Conservation (phyloP, 257 asterid genomes). For the Ballota nigra region DNA sequence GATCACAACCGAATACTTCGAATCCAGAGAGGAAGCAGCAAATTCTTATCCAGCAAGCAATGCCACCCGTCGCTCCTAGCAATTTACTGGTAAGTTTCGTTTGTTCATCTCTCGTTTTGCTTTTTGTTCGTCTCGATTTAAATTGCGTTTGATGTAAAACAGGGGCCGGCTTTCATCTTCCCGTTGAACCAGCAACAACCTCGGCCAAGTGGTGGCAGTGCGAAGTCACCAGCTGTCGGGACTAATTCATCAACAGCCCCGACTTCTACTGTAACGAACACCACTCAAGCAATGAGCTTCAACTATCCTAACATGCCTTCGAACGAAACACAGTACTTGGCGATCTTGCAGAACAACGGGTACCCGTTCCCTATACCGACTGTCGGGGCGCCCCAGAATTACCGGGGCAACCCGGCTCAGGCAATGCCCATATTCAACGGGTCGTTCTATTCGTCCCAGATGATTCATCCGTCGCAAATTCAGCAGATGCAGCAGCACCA, state of each 20-base stretch:
- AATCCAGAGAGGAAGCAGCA: constrained; percentile 69
- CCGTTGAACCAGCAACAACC: constrained; percentile 90
- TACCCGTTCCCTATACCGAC: constrained; percentile 80
- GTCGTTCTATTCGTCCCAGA: constrained; percentile 76
- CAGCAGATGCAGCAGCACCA: constrained; percentile 34
- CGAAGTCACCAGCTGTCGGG: constrained; percentile 29
- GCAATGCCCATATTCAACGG: constrained; percentile 85
- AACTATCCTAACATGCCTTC: constrained; percentile 72
- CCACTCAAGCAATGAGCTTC: constrained; percentile 65
- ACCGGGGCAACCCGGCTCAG: constrained; percentile 71
- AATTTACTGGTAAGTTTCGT: constrained; percentile 56
- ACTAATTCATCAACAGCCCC: constrained; percentile 33
- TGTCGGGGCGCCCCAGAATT: constrained; percentile 70
- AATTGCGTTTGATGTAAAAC: constrained; percentile 18
- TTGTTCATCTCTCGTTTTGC: neutral
- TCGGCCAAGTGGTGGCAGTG: constrained; percentile 40
- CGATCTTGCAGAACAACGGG: constrained; percentile 72
- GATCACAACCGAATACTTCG: constrained; percentile 42
- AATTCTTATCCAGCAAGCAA: constrained; percentile 70
- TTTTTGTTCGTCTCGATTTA: neutral
- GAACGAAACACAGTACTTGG: constrained; percentile 79
- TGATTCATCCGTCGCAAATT: constrained; percentile 75
- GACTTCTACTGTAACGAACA: constrained; percentile 31
- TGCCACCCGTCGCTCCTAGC: constrained; percentile 76
- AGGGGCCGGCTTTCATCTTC: constrained; percentile 86